Percentiles rank a stretch among this genome's conserved stretches.
These are phyloP conservation scores for Ustanciosporium gigantosporum DNA, from an alignment of 1,284 basidiomycete species.

Conservation along the genomic window DNA sequence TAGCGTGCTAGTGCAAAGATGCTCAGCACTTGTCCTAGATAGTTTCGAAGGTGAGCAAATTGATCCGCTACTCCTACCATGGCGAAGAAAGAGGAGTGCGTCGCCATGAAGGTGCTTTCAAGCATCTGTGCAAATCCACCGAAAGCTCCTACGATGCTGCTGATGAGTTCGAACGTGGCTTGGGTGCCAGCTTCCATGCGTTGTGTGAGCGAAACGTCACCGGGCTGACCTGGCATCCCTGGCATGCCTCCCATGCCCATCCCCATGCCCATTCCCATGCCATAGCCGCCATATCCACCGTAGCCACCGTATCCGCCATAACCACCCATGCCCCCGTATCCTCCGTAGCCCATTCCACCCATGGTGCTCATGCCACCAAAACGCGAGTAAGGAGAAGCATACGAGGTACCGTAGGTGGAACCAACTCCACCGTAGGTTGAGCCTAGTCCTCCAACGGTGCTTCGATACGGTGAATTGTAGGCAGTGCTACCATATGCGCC, in stretches of 20 bases:
- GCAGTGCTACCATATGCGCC: conserved; percentile 24
- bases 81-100: conserved; percentile 95
- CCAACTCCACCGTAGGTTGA: conserved; percentile 53
- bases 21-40: conserved; percentile 88
- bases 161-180: conserved; percentile 88
- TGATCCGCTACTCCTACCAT: conserved; percentile 98
- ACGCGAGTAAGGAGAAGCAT: conserved; percentile 55
- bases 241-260: conserved; percentile 49
- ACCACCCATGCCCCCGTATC: conserved; percentile 40
- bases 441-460: conserved; percentile 42
- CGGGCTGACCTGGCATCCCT: conserved; percentile 48
- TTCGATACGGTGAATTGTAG: conserved; percentile 35
- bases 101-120: conserved; percentile 97
- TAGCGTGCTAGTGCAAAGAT: conserved; percentile 82
- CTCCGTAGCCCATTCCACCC: conserved; percentile 34
- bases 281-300: conserved; percentile 35
- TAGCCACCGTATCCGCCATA: conserved; percentile 44
- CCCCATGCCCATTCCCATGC: conserved; percentile 46
- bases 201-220: conserved; percentile 71
- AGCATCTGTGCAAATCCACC: conserved; percentile 96
- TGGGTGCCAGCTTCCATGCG: conserved; percentile 86
- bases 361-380: conserved; percentile 43
- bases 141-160: conserved; percentile 94
- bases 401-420: conserved; percentile 47
- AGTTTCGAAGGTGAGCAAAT: conserved; percentile 85